A percentile compares a stretch with the other conserved stretches of the same genome.
Evolutionary conservation across 306 rosid genomes (phyloP).

Genomic region (Quercus glauca): DNA sequence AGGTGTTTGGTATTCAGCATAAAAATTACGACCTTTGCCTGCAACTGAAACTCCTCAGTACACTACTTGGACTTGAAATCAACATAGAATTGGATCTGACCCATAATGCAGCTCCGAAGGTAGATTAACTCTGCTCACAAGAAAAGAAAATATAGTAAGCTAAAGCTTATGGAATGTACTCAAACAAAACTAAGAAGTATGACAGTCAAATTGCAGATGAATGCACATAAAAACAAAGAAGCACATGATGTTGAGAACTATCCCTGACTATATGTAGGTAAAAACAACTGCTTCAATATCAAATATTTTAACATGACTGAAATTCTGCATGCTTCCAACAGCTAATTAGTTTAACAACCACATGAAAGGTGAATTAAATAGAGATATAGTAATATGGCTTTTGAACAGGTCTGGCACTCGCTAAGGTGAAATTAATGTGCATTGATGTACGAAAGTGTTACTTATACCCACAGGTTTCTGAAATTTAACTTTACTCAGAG

Average conservation of each 20-base stretch:
- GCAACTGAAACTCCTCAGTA: no score
- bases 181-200: neutral
- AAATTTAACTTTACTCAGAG: neutral
- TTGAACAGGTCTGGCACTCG: neutral
- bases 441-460: neutral
- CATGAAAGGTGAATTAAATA: neutral
- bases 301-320: neutral
- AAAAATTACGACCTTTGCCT: no score
- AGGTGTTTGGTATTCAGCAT: no score
- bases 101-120: constrained; percentile 46
- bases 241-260: neutral
- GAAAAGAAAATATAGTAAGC: neutral
- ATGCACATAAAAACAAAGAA: neutral
- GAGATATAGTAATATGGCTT: neutral
- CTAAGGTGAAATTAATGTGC: neutral
- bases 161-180: neutral
- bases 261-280: neutral
- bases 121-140: constrained; percentile 47
- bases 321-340: neutral
- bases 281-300: neutral
- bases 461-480: neutral
- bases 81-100: constrained; percentile 45
- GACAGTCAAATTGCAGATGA: neutral
- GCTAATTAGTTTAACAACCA: neutral
- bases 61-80: constrained; percentile 11